Evolutionary conservation across 2,329 filamentous ascomycete genomes (phyloP).

Genomic region (Clarireedia monteithiana): DNA sequence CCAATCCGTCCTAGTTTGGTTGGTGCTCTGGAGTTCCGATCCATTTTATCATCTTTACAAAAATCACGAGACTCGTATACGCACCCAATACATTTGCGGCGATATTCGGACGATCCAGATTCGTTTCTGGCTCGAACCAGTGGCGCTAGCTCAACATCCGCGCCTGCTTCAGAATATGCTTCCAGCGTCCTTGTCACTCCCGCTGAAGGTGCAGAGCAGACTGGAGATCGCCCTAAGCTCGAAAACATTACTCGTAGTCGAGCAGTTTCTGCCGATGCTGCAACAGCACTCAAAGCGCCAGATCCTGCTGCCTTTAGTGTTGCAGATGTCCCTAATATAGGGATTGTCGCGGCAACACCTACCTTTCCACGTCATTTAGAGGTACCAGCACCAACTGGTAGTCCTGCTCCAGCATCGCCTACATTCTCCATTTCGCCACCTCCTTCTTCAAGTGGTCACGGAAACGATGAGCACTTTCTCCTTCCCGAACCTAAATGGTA

Average conservation of each 20-base stretch:
- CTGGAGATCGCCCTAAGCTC: constrained; percentile 7
- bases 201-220: constrained; percentile 18
- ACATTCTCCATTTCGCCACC: constrained; percentile 26
- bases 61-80: constrained; percentile 70
- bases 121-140: constrained; percentile 24
- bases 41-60: constrained; percentile 79
- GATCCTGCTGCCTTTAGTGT: constrained; percentile 22
- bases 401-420: constrained; percentile 31
- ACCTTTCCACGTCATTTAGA: constrained; percentile 29
- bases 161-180: constrained; percentile 29
- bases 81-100: constrained; percentile 58
- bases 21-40: constrained; percentile 87
- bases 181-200: constrained; percentile 35
- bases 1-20: constrained; percentile 90
- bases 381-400: constrained; percentile 18
- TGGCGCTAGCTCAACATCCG: constrained; percentile 38
- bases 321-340: constrained; percentile 25
- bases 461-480: constrained; percentile 30
- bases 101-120: constrained; percentile 55
- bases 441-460: constrained; percentile 13
- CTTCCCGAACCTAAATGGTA: constrained; percentile 22
- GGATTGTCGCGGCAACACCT: constrained; percentile 33
- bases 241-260: constrained; percentile 16
- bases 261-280: constrained; percentile 29
- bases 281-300: constrained; percentile 5